Percentiles rank a stretch among this genome's conserved stretches.
phyloP scores from a whole-genome alignment of 108 stramenopile genomes.

The Fragilariopsis cylindrus region DNA sequence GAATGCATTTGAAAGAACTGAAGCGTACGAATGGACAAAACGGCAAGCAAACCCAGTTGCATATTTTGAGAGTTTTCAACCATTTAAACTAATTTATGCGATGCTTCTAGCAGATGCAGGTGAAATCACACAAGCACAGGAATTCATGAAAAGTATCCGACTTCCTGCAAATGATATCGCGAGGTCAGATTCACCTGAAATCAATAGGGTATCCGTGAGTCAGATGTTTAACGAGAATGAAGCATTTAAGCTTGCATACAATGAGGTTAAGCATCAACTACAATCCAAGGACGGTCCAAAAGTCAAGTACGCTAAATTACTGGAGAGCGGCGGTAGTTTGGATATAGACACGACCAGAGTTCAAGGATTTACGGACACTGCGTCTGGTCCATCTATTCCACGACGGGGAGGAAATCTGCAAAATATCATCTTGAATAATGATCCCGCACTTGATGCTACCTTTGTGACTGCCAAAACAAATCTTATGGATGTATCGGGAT shows the following conservation, averaged over 20 bases:
- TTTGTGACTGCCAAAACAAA: conserved; percentile 41
- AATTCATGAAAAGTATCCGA: conserved; percentile 60
- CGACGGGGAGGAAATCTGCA: conserved; percentile 1
- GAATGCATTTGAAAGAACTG: conserved; percentile 69
- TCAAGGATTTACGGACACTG: background rate
- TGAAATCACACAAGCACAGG: conserved; percentile 43
- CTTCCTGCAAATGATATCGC: background rate
- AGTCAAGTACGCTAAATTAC: background rate
- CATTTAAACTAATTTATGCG: conserved; percentile 80
- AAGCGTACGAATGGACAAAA: conserved; percentile 92
- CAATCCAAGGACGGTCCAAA: background rate
- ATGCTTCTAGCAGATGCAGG: conserved; percentile 74
- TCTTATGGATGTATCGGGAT: conserved; percentile 38
- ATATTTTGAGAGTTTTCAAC: conserved; percentile 58
- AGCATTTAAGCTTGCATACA: conserved; percentile 5
- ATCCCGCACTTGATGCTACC: conserved; percentile 26
- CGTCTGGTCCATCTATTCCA: background rate
- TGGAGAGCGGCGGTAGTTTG: conserved; percentile 5
- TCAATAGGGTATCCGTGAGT: background rate
- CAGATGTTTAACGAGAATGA: conserved; percentile 20
- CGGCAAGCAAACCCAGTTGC: conserved; percentile 77
- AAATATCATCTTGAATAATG: background rate
- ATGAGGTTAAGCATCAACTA: conserved; percentile 13
- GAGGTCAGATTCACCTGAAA: background rate
- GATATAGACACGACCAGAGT: background rate